Evolutionary conservation across 1,284 basidiomycete genomes (phyloP).

Genomic region (Inonotus obliquus): DNA sequence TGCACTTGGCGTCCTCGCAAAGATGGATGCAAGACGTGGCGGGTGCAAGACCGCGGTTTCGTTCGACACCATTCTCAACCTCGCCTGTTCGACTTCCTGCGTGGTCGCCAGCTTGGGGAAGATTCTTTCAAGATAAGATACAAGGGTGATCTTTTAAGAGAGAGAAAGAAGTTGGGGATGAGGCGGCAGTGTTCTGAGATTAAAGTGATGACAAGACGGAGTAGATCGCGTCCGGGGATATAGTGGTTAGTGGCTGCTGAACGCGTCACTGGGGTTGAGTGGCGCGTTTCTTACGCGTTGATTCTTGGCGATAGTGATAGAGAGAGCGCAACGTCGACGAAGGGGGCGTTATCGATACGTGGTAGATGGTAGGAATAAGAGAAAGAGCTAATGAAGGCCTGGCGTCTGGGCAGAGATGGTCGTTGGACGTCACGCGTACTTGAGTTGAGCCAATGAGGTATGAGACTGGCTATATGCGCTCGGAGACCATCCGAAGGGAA

Average conservation of each 20-base stretch:
- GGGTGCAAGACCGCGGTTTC: slow-evolving; percentile 52
- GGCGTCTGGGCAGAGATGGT: neutral
- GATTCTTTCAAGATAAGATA: neutral
- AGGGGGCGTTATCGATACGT: neutral
- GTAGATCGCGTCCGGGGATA: neutral
- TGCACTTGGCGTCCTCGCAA: slow-evolving; percentile 64
- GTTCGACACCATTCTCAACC: slow-evolving; percentile 8
- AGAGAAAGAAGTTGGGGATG: neutral
- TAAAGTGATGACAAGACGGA: neutral
- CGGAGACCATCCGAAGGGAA: neutral
- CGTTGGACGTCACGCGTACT: slow-evolving; percentile 1
- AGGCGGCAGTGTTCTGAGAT: neutral
- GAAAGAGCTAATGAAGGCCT: neutral
- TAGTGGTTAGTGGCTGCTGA: neutral
- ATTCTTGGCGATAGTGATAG: neutral
- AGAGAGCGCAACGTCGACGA: neutral
- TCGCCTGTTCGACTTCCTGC: neutral
- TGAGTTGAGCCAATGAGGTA: neutral
- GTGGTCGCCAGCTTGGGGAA: neutral
- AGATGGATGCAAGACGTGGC: slow-evolving; percentile 65
- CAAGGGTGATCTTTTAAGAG: neutral
- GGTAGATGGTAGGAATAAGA: neutral
- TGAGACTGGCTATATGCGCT: slow-evolving; percentile 12
- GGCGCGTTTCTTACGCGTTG: neutral
- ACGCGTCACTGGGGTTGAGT: neutral